Evolutionary conservation across 106 monocot species (phyloP).

Genomic region (Acanthochlamys bracteata): DNA sequence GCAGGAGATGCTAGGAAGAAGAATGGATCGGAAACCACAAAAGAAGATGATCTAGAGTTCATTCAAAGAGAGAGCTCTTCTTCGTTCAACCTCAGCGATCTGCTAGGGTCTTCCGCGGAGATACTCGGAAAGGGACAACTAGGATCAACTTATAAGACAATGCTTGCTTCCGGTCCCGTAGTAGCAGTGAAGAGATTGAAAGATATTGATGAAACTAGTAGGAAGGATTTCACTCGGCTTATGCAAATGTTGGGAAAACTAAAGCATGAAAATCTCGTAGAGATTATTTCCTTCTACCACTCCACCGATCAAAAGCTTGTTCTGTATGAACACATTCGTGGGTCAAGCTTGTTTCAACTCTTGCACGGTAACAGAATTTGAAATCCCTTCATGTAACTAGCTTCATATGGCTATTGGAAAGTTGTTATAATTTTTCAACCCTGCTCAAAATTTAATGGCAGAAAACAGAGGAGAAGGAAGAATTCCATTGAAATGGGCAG

Average conservation of each 20-base stretch:
- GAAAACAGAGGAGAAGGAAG: constrained; percentile 56
- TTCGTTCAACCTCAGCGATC: constrained; percentile 24
- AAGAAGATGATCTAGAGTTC: constrained; percentile 29
- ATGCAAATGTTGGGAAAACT: constrained; percentile 37
- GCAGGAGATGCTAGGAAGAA: background rate
- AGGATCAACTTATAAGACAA: constrained; percentile 36
- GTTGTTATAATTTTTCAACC: background rate
- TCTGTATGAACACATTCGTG: constrained; percentile 29
- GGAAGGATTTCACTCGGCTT: constrained; percentile 32
- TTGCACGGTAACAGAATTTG: constrained; percentile 35
- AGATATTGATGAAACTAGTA: constrained; percentile 14
- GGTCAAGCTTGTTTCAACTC: constrained; percentile 37
- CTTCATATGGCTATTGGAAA: background rate
- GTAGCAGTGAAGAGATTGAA: constrained; percentile 47
- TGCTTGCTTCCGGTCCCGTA: constrained; percentile 16
- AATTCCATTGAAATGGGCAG: constrained; percentile 40
- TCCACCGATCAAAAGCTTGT: constrained; percentile 45
- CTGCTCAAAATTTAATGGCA: background rate
- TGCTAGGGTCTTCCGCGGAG: constrained; percentile 36
- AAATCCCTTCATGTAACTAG: background rate
- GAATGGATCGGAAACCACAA: background rate
- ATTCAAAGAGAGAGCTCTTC: constrained; percentile 14
- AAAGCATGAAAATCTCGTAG: constrained; percentile 37
- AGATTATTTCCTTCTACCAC: constrained; percentile 33
- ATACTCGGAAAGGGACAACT: constrained; percentile 35